Evolutionary conservation across 805 yeast genomes (phyloP), one percentile per base, ranked within the genome.

Genomic region (Cyberlindnera subsufficiens): DNA sequence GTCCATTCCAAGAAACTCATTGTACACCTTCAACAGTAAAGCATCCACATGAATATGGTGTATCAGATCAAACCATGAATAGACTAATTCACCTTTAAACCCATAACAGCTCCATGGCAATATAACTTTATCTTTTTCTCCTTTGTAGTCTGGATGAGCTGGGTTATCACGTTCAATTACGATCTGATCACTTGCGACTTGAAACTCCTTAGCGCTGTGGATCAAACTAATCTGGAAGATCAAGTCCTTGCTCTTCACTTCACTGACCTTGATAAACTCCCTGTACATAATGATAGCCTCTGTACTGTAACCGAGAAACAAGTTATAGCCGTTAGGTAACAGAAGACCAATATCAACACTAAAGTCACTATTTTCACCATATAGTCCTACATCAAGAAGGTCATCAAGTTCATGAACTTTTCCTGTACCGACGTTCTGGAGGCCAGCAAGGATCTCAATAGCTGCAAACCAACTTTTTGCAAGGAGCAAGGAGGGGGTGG

Each of bases 391-490:
- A 35, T 54, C 57, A 6, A 58, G 40, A 30, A 60, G 39, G 16
- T 49, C 51, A 33, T 64, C 75, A 6, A 78, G 54, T 42, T 78
- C 82, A 33, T 49, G 48, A 13, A 64, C 69, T 20, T 69, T 67
- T 9, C 77, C 61, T 0, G 82, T 76, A 0, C 84, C 83, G 11
- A 67, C 65, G 19, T 75, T 67, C n/a, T 77, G 67, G 15, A 76
- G 47, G 0, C 76, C 79, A 0, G 86, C 85, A 29, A 78, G 59
- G 4, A 76, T 64, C 52, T 80, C 85, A 44, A 78, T 69, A 1
- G 77, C 68, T 4, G 72, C 63, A 54, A 73, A 80, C 86, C 86
- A 79, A 27, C 67, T 61, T 44, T 75, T 72, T 1, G 80, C 68
- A 17, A 77, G 51, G 1, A 73, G 63, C 37, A 69, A 63, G 4